These are phyloP conservation scores for Aureobasidium uvarum DNA, from an alignment of 2,329 filamentous ascomycete genomes.

Conservation along the genomic window DNA sequence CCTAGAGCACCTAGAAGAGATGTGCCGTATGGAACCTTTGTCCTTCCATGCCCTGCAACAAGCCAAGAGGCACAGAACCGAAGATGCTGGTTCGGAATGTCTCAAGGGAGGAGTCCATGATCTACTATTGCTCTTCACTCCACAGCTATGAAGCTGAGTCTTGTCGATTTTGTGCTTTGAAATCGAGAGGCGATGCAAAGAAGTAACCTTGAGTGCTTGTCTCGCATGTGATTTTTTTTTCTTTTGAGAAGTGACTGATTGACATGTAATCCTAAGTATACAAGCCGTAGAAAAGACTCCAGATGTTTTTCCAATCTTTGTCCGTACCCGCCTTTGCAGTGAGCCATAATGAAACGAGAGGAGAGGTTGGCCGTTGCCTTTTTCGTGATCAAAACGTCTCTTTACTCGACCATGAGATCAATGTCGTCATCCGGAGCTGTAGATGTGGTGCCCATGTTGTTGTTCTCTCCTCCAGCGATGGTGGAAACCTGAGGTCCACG, in stretches of 20 bases:
- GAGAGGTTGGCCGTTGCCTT: neutral
- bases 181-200: too few relatives aligned
- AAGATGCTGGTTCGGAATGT: too few relatives aligned
- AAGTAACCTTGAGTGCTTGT: neutral
- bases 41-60: too few relatives aligned
- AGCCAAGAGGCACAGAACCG: too few relatives aligned
- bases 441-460: conserved; percentile 19
- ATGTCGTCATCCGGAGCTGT: conserved; percentile 29
- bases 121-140: too few relatives aligned
- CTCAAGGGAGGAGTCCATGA: too few relatives aligned
- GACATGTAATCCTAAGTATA: neutral
- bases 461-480: conserved; percentile 21
- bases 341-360: neutral
- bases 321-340: neutral
- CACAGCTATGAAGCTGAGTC: too few relatives aligned
- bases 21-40: too few relatives aligned
- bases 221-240: neutral
- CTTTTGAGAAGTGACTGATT: neutral
- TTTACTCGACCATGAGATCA: conserved; percentile 31
- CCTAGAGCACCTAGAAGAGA: too few relatives aligned
- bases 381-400: too few relatives aligned
- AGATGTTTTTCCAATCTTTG: conserved; percentile 2
- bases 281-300: neutral
- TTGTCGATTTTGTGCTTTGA: too few relatives aligned
- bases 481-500: conserved; percentile 26